phyloP scores from a whole-genome alignment of 148 eudicot genomes.

The Rhododendron ovatum region DNA sequence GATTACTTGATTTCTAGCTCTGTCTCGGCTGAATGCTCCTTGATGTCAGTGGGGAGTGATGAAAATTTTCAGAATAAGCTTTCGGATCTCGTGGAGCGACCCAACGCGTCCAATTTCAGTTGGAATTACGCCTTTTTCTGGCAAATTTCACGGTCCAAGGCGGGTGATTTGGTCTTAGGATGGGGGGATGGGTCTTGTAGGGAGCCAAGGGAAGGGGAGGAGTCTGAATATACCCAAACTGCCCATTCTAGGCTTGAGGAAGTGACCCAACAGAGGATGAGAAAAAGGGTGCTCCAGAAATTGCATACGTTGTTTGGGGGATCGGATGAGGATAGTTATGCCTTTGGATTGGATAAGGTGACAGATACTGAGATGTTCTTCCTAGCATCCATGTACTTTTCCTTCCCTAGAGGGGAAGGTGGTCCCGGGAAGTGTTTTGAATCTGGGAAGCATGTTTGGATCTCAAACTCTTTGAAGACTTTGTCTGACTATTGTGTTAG shows the following conservation, averaged over 20 bases:
- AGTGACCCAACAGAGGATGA: constrained; percentile 70
- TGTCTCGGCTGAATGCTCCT: constrained; percentile 60
- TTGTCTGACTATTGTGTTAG: constrained; percentile 61
- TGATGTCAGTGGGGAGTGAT: constrained; percentile 48
- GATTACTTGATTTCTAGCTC: constrained; percentile 65
- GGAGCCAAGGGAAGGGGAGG: constrained; percentile 82
- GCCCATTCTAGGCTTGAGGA: constrained; percentile 46
- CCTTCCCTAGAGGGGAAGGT: constrained; percentile 62
- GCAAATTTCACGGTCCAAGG: constrained; percentile 69
- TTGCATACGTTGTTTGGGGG: constrained; percentile 67
- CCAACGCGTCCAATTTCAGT: constrained; percentile 49
- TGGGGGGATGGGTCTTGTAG: constrained; percentile 99
- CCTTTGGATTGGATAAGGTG: constrained; percentile 68
- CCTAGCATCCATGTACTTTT: constrained; percentile 86
- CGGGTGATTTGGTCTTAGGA: constrained; percentile 72
- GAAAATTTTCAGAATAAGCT: constrained; percentile 71
- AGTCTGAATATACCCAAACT: constrained; percentile 34
- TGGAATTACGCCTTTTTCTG: constrained; percentile 97
- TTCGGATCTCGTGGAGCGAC: constrained; percentile 76
- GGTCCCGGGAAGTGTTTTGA: constrained; percentile 71
- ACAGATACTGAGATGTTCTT: constrained; percentile 88
- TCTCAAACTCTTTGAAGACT: constrained; percentile 42
- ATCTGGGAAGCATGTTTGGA: constrained; percentile 66
- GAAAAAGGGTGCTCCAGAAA: constrained; percentile 80
- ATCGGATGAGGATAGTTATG: constrained; percentile 71